phyloP scores from a whole-genome alignment of 306 rosid species.

The Cucumis sativus region Cucumber_9930_V3 NC_026655.2:8261001-8261500 shows the following conservation, averaged over 20 bases:
- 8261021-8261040: neutral
- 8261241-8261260: neutral
- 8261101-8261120: neutral
- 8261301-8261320: constrained; percentile 98
- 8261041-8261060: neutral
- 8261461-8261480: constrained; percentile 26
- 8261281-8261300: constrained; percentile 20
- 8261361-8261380: constrained; percentile 38
- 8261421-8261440: constrained; percentile 81
- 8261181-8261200: too few species aligned
- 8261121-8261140: neutral
- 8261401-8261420: constrained; percentile 83
- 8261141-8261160: neutral
- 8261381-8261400: constrained; percentile 55
- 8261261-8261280: neutral
- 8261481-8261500: constrained; percentile 2
- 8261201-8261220: neutral
- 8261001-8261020: neutral
- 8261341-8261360: constrained; percentile 52
- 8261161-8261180: too few species aligned
- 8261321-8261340: constrained; percentile 47
- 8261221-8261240: neutral
- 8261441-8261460: constrained; percentile 55
- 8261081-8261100: neutral
- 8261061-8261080: neutral